Evolutionary conservation across 2,329 filamentous ascomycete genomes (phyloP), one percentile per base, ranked within the genome.

Genomic region (Penicillium sp.): DNA sequence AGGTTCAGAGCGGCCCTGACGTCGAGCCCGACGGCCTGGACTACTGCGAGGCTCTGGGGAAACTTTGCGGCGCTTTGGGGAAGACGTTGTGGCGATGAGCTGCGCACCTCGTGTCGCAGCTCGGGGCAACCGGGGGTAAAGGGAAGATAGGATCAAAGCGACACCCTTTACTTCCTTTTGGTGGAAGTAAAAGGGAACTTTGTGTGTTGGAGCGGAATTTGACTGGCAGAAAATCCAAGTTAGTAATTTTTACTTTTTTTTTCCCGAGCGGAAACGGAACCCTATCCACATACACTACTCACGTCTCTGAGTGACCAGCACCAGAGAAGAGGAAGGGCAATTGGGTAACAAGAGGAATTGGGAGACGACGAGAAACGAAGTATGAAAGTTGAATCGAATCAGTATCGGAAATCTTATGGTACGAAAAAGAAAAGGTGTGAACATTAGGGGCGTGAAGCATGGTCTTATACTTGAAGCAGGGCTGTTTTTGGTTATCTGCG

Each of bases 41-140:
- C 64, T 68, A 66, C 61, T 69, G 59, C 65, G 65, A 62, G 69
- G 66, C 64, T 70, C 71, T 60, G 68, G 59, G 44, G 59, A 71
- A 65, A 75, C 66, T 68, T 74, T 76, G 57, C 72, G 71, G 65
- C 72, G 73, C 72, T 76, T 76, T 64, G 69, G 68, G 64, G 73
- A 71, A 73, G 74, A 73, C 74, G 74, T 76, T 62, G 68, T 76
- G 72, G 71, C 68, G 60, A 65, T 65, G 72, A 74, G 71, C 71
- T 72, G 71, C 66, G 64, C 69, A 71, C 69, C 60, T 61, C 55
- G 56, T 55, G 70, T 69, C 68, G 69, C 71, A 74, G 71, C 71
- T 74, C 71, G 62, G 57, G 60, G 60, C 55, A 63, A 60, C 56
- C 18, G 46, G 30, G 30, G 27, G 30, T 40, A 28, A 46, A 45